Conservation (phyloP, 139 green algal species). For the Penium margaritaceum region DNA sequence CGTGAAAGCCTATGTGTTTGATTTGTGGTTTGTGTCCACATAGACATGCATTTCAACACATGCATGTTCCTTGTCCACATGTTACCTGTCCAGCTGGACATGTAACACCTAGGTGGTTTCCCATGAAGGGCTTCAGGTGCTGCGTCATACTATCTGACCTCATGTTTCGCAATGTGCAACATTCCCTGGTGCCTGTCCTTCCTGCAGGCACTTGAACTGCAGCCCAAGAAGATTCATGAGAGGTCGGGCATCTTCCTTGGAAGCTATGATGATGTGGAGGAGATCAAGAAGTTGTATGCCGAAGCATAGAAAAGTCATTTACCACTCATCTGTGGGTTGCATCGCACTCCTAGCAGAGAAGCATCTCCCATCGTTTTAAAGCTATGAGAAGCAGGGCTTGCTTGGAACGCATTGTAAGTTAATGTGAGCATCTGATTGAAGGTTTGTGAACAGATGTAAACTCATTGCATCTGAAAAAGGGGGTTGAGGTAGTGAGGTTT, state of each 20-base stretch:
- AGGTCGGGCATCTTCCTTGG: slow-evolving; percentile 69
- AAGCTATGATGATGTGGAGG: slow-evolving; percentile 77
- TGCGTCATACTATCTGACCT: not conserved
- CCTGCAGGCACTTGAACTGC: slow-evolving; percentile 57
- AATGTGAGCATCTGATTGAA: too few species aligned
- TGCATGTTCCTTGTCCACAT: not conserved
- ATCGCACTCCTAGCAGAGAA: too few species aligned
- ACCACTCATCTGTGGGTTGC: too few species aligned
- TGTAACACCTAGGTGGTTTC: not conserved
- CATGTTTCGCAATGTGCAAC: not conserved
- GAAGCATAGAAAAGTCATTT: too few species aligned
- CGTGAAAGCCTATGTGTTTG: not conserved
- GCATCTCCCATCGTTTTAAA: too few species aligned
- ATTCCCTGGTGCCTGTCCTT: not conserved
- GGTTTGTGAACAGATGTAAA: too few species aligned
- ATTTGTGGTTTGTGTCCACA: not conserved
- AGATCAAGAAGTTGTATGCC: slow-evolving; percentile 30
- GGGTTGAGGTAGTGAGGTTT: too few species aligned
- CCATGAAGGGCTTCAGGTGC: not conserved
- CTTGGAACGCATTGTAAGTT: too few species aligned
- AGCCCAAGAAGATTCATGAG: slow-evolving; percentile 60
- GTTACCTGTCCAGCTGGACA: too few species aligned
- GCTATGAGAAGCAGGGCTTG: too few species aligned
- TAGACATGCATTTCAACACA: not conserved
- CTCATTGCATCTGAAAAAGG: too few species aligned